Percentiles rank a stretch among this genome's conserved stretches.
phyloP scores from a whole-genome alignment of 2,329 filamentous ascomycete genomes.

The Apiospora marii region DNA sequence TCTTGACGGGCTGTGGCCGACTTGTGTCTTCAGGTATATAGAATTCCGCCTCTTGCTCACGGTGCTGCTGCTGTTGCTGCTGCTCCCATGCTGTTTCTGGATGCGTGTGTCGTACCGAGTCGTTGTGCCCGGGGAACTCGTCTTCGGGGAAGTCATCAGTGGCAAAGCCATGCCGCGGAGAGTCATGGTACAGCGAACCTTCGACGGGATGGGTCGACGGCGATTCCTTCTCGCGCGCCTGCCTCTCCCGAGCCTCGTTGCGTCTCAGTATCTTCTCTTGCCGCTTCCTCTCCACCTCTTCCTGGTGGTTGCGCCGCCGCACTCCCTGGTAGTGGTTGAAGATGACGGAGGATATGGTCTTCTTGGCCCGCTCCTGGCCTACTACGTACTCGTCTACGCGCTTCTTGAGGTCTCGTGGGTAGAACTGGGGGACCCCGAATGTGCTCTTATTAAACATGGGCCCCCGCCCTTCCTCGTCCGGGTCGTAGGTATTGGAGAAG shows the following conservation, averaged over 20 bases:
- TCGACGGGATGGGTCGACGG: slow-evolving; percentile 73
- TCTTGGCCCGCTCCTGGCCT: slow-evolving; percentile 93
- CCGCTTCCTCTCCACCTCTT: slow-evolving; percentile 66
- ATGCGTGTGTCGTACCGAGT: slow-evolving; percentile 53
- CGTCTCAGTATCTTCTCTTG: slow-evolving; percentile 72
- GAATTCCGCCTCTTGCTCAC: slow-evolving; percentile 50
- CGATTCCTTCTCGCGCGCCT: slow-evolving; percentile 70
- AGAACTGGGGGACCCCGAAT: slow-evolving; percentile 69
- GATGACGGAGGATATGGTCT: slow-evolving; percentile 89
- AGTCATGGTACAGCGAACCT: slow-evolving; percentile 61
- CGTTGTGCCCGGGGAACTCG: slow-evolving; percentile 61
- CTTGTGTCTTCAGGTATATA: slow-evolving; percentile 57
- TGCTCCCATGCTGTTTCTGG: slow-evolving; percentile 11
- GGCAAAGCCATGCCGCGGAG: slow-evolving; percentile 38
- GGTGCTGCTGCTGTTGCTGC: slow-evolving; percentile 40
- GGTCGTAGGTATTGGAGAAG: slow-evolving; percentile 67
- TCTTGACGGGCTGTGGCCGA: slow-evolving; percentile 65
- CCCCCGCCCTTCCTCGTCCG: slow-evolving; percentile 60
- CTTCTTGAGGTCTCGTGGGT: slow-evolving; percentile 78
- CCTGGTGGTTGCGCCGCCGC: slow-evolving; percentile 79
- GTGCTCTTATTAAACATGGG: slow-evolving; percentile 66
- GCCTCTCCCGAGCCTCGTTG: slow-evolving; percentile 54
- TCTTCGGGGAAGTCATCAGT: slow-evolving; percentile 55
- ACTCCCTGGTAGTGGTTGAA: slow-evolving; percentile 97
- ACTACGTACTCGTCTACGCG: slow-evolving; percentile 96